Conservation (phyloP, 345 rosid species). For the Citrus glauca region DNA sequence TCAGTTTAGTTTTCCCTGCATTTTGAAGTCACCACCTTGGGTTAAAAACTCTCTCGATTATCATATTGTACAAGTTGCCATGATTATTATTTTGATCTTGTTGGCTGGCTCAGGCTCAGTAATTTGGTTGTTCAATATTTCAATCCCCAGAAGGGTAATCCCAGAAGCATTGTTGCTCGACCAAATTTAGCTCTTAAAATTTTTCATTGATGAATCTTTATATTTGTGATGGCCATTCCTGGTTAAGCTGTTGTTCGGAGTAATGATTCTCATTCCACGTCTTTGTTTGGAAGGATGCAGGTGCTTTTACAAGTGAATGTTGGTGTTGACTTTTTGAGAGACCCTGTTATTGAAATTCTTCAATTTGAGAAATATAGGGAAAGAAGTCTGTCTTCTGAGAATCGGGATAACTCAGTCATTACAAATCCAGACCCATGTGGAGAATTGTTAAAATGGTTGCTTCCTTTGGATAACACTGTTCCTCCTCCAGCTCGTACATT, state of each 20-base stretch:
- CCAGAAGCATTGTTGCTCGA: background rate
- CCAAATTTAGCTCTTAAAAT: background rate
- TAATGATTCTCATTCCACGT: constrained; percentile 48
- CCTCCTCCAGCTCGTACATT: constrained; percentile 52
- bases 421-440: constrained; percentile 61
- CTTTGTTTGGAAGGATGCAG: constrained; percentile 97
- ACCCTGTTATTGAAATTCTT: constrained; percentile 90
- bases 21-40: background rate
- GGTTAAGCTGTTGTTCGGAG: background rate
- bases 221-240: background rate
- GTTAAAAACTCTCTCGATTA: background rate
- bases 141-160: background rate
- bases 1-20: background rate
- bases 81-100: background rate
- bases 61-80: background rate
- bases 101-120: background rate
- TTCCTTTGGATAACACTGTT: constrained; percentile 76
- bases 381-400: constrained; percentile 29
- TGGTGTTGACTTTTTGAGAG: constrained; percentile 59
- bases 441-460: constrained; percentile 86
- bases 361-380: constrained; percentile 86
- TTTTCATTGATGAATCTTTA: background rate
- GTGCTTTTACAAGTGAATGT: constrained; percentile 85
- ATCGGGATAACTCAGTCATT: constrained; percentile 31
- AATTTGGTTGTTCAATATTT: background rate